A percentile compares a stretch with the other conserved stretches of the same genome.
Evolutionary conservation across 1,139 yeast genomes (phyloP).

Genomic region (Casaregolazyma lundiana): DNA sequence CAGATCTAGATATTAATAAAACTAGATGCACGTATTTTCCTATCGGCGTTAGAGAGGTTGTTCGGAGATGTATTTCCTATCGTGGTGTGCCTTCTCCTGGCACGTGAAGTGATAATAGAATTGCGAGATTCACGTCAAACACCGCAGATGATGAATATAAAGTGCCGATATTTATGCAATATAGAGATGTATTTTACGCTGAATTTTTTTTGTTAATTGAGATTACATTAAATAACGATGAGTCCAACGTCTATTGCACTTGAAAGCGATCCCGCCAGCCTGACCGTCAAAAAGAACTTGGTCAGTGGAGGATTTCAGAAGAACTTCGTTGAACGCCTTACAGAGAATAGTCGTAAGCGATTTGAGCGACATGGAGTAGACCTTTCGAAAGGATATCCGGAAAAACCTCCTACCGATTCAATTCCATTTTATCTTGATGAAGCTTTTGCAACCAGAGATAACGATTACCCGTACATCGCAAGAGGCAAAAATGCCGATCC

Average conservation of each 20-base stretch:
- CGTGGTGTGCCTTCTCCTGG: background rate
- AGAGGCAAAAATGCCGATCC: conserved; percentile 50
- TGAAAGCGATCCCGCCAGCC: background rate
- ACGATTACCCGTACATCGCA: conserved; percentile 40
- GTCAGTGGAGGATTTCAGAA: conserved; percentile 17
- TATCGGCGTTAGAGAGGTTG: too few species aligned
- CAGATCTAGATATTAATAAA: too few species aligned
- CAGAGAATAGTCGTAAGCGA: conserved; percentile 36
- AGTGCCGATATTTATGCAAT: background rate
- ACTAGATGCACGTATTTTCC: too few species aligned
- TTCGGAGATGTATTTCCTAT: too few species aligned
- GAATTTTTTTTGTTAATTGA: background rate
- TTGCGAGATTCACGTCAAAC: background rate
- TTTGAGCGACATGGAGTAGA: conserved; percentile 40
- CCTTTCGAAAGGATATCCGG: conserved; percentile 43
- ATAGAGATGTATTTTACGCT: too few species aligned
- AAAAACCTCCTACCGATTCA: conserved; percentile 30
- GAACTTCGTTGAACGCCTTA: conserved; percentile 31
- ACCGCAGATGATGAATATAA: background rate
- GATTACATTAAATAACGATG: conserved; percentile 1
- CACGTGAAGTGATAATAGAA: background rate
- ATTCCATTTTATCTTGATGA: conserved; percentile 52
- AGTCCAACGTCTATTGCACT: conserved; percentile 7
- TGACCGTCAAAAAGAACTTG: conserved; percentile 4
- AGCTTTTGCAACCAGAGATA: conserved; percentile 43